Conservation (phyloP, 2,329 filamentous ascomycete species). For the Talaromyces funiculosus region DNA sequence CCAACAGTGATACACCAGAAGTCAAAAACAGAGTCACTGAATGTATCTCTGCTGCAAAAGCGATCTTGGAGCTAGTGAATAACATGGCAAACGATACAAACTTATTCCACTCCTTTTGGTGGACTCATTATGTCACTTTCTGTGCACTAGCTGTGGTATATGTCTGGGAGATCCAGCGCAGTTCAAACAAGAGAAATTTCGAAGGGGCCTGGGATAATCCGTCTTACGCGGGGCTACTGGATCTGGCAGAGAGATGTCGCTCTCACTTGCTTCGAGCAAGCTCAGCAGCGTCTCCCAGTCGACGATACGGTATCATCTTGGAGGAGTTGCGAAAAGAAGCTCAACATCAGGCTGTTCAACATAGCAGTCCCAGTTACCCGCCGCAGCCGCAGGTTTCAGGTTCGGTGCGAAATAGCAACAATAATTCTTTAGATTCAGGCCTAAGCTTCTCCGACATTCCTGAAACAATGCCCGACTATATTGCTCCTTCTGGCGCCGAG, state of each 20-base stretch:
- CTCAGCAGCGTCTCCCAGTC: slow-evolving; percentile 34
- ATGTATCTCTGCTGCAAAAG: slow-evolving; percentile 36
- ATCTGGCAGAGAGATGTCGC: slow-evolving; percentile 39
- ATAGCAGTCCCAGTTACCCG: neutral
- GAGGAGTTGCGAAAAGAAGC: slow-evolving; percentile 31
- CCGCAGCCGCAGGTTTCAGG: neutral
- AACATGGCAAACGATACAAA: slow-evolving; percentile 31
- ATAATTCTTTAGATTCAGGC: neutral
- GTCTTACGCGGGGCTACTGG: slow-evolving; percentile 22
- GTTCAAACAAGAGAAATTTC: neutral
- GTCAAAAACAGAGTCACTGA: slow-evolving; percentile 22
- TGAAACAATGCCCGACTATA: neutral
- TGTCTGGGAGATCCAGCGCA: neutral
- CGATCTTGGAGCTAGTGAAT: slow-evolving; percentile 36
- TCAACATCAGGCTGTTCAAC: neutral
- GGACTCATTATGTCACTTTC: slow-evolving; percentile 15
- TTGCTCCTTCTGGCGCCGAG: neutral
- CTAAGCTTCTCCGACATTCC: neutral
- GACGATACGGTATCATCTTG: slow-evolving; percentile 41
- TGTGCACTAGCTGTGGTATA: neutral
- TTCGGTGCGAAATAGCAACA: too few relatives aligned
- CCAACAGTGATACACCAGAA: slow-evolving; percentile 10
- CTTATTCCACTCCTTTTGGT: slow-evolving; percentile 41
- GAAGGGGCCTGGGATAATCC: neutral
- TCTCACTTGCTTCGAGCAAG: slow-evolving; percentile 35